Evolutionary conservation across 2,329 filamentous ascomycete genomes (phyloP).

Genomic region (Talaromyces amestolkiae): DNA sequence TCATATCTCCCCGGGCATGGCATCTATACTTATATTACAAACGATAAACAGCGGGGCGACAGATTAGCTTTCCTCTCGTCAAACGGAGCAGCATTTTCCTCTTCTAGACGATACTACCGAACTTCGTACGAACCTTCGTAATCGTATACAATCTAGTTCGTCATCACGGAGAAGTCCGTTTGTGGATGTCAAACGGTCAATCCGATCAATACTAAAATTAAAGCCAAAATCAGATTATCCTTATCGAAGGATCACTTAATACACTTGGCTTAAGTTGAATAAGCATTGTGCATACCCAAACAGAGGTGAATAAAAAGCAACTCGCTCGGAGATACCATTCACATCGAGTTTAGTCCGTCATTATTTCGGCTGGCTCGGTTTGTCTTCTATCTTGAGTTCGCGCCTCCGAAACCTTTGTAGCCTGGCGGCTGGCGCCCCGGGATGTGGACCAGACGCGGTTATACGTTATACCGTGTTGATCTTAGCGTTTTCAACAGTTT

Average conservation of each 20-base stretch:
- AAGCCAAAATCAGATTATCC: neutral
- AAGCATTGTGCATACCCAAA: neutral
- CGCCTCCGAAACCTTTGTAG: neutral
- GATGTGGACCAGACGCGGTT: neutral
- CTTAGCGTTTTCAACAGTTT: conserved; percentile 1
- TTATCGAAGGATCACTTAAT: neutral
- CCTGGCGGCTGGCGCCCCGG: neutral
- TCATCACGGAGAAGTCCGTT: neutral
- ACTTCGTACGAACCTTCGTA: neutral
- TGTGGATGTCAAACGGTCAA: neutral
- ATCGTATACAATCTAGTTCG: neutral
- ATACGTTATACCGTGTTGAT: neutral
- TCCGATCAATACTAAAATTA: neutral
- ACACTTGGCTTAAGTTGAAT: neutral
- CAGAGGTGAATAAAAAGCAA: neutral
- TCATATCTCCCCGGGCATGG: neutral
- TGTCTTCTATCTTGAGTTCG: conserved; percentile 17
- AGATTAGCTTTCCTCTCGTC: neutral
- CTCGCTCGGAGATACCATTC: conserved; percentile 1
- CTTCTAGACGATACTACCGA: neutral
- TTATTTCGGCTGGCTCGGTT: neutral
- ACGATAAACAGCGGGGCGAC: neutral
- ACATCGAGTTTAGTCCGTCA: conserved; percentile 13
- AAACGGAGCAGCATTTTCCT: neutral
- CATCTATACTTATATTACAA: neutral